Conservation (phyloP, 2,329 filamentous ascomycete genomes). For the Sclerotinia trifoliorum region DNA sequence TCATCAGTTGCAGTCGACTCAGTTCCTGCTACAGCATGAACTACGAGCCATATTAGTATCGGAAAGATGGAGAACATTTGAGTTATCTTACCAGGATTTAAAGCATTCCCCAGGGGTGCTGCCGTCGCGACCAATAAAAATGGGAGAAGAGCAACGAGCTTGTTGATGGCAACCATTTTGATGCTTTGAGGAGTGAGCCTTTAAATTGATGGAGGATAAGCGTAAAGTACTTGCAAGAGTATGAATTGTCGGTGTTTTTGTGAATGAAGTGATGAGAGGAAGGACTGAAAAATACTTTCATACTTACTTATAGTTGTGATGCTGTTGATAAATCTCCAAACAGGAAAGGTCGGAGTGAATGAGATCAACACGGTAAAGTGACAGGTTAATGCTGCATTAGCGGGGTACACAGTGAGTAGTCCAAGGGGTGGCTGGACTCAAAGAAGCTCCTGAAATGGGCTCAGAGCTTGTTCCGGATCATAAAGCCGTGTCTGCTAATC, state of each 20-base stretch:
- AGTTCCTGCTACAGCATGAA: not conserved
- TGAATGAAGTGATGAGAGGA: not conserved
- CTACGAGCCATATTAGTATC: not conserved
- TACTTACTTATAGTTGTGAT: not conserved
- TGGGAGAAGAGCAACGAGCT: constrained; percentile 10
- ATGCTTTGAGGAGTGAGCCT: not conserved
- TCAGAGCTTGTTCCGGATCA: no score
- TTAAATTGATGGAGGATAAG: not conserved
- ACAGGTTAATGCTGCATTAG: not conserved
- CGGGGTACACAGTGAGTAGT: not conserved
- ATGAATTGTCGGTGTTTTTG: not conserved
- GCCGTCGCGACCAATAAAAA: not conserved
- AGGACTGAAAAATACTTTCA: not conserved
- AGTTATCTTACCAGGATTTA: not conserved
- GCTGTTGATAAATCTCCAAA: not conserved
- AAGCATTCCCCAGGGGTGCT: not conserved
- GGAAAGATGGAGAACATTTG: not conserved
- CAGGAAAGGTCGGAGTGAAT: not conserved
- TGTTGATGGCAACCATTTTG: constrained; percentile 12
- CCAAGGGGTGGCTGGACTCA: no score
- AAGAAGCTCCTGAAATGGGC: no score
- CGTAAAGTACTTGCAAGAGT: not conserved
- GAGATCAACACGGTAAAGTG: not conserved
- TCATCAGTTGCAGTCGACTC: not conserved
- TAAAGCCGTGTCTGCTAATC: no score